Percentiles rank a stretch among this genome's conserved stretches.
Evolutionary conservation across 768 basidiomycete species (phyloP).

Genomic region (Macrocybe gigantea): DNA sequence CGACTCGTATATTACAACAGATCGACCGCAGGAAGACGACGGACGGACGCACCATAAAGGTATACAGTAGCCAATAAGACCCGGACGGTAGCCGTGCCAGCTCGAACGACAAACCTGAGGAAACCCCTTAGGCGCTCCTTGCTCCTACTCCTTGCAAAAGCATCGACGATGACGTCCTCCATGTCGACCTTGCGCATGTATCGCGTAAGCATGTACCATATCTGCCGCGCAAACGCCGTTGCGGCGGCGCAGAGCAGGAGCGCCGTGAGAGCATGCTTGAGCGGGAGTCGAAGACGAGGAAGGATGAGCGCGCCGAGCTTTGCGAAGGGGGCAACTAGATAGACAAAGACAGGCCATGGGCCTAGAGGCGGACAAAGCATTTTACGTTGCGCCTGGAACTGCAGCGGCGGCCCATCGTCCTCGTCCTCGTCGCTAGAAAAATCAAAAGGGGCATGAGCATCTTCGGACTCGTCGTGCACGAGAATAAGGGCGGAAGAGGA

Average conservation of each 20-base stretch:
- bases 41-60: constrained; percentile 52
- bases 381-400: constrained; percentile 33
- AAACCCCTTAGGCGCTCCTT: constrained; percentile 39
- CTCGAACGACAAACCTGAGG: constrained; percentile 39
- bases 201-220: constrained; percentile 75
- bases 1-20: background rate
- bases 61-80: constrained; percentile 56
- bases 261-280: constrained; percentile 43
- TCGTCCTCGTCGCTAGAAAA: constrained; percentile 35
- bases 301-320: constrained; percentile 66
- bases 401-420: constrained; percentile 38
- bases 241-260: constrained; percentile 50
- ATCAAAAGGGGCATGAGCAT: constrained; percentile 31
- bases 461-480: constrained; percentile 46
- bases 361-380: constrained; percentile 47
- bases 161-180: constrained; percentile 60
- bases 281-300: constrained; percentile 39
- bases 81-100: constrained; percentile 37
- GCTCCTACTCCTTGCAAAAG: constrained; percentile 51
- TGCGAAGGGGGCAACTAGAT: constrained; percentile 64
- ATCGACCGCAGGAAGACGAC: constrained; percentile 1
- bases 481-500: constrained; percentile 57
- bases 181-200: constrained; percentile 61
- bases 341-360: constrained; percentile 55
- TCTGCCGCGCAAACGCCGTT: constrained; percentile 56